phyloP scores from a whole-genome alignment of 768 basidiomycete species.

The Suillus subalutaceus region DNA sequence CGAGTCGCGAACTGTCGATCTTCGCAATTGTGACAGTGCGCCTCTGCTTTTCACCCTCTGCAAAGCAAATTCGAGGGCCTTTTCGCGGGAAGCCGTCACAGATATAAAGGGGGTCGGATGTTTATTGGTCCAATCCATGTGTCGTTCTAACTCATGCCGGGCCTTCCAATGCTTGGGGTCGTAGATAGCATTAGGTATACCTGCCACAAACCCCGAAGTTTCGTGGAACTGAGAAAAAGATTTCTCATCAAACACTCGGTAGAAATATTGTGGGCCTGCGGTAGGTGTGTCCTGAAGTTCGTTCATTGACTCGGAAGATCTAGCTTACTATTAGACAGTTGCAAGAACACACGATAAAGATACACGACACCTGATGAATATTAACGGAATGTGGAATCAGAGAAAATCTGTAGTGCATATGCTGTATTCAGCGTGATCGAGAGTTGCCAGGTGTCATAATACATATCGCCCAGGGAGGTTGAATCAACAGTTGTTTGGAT shows the following conservation, averaged over 20 bases:
- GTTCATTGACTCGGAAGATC: neutral
- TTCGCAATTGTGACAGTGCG: neutral
- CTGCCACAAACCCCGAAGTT: neutral
- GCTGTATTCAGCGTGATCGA: neutral
- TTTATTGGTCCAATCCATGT: neutral
- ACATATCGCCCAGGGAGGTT: neutral
- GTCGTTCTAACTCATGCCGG: neutral
- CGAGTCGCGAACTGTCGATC: neutral
- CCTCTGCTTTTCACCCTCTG: neutral
- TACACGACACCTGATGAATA: neutral
- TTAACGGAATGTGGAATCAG: neutral
- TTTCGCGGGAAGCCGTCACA: neutral
- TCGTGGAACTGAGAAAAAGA: neutral
- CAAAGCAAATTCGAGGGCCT: neutral
- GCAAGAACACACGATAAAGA: neutral
- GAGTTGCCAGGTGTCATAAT: neutral
- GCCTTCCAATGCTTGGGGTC: neutral
- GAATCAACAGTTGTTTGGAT: slow-evolving; percentile 5
- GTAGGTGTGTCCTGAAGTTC: neutral
- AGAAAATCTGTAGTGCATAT: neutral
- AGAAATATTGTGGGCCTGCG: neutral
- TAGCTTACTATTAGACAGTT: neutral
- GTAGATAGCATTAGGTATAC: neutral
- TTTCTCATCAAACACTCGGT: neutral
- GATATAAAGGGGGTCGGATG: neutral